Base-by-base conservation (phyloP, 164 flowering plant genomes). In the Cinnamomum chago region DNA sequence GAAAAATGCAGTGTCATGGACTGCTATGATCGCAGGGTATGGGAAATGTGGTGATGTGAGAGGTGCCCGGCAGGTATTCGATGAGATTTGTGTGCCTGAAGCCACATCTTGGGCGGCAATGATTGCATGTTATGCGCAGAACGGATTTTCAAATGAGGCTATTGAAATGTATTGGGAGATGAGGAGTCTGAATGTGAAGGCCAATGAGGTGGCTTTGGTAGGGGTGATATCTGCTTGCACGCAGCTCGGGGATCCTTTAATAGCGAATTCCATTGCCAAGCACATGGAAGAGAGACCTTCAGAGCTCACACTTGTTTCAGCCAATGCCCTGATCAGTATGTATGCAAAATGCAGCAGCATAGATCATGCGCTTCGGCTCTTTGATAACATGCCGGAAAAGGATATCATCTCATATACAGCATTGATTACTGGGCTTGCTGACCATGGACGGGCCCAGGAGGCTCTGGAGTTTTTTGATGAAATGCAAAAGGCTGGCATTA, bases 21-120 rank as follows among this genome's bases (percentile, higher is more conserved):
- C 82, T 11, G 84, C 88, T 27, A 87, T 87, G 88, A 83, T 86
- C 40, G 83, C 90, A 0, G 90, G 90, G 2, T 87, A 83, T 69
- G 86, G 85, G 18, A 87, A 83, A 70, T 70, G 72, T 47, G 85
- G 87, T 2, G 75, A 85, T 58, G 86, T 83, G 28, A 22, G 13
- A 15, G 71, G 64, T 2, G 87, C 88, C 5, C 25, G 55, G 13
- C 68, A 62, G 65, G 62, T 85, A 11, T 87, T 87, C 76, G 84
- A 77, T 65, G 79, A 64, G 33, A 75, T 81, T 40, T 47, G 28
- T 1, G 70, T 11, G 2, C 68, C 24, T 2, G 84, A 85, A 73
- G 58, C 72, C 50, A 50, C 76, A 1, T 75, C 73, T 52, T 82
- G 85, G 84, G 84, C 85, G 2, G 83, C 86, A 5, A 81, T 87